These are phyloP conservation scores for Saccharomycopsis fibuligera DNA, from an alignment of 805 yeast genomes.

Conservation along the genomic window DNA sequence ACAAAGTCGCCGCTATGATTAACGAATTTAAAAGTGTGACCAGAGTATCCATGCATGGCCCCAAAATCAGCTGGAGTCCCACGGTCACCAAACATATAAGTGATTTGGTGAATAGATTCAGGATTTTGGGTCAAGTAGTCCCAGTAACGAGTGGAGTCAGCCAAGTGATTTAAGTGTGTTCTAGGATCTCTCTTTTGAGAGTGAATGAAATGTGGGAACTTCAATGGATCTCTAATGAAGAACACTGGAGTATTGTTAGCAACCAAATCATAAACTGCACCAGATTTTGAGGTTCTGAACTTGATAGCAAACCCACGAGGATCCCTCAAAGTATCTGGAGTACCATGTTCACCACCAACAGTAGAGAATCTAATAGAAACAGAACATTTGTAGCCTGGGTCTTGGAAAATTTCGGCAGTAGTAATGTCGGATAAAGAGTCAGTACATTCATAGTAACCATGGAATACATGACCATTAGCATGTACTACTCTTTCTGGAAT, in stretches of 20 bases:
- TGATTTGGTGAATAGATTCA: conserved; percentile 51
- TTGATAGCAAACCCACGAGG: conserved; percentile 83
- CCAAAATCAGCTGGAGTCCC: conserved; percentile 54
- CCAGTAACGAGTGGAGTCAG: conserved; percentile 61
- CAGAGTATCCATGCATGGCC: conserved; percentile 59
- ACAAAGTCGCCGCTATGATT: conserved; percentile 47
- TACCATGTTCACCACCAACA: conserved; percentile 80
- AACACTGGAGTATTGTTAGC: conserved; percentile 72
- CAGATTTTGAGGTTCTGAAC: conserved; percentile 78
- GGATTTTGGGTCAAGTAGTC: conserved; percentile 60
- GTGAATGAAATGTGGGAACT: conserved; percentile 82
- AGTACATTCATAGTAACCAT: conserved; percentile 52
- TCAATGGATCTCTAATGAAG: conserved; percentile 71
- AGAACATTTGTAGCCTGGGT: conserved; percentile 37
- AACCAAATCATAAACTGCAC: conserved; percentile 62
- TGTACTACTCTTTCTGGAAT: conserved; percentile 65
- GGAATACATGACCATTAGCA: conserved; percentile 62
- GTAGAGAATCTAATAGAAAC: conserved; percentile 59
- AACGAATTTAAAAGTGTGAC: conserved; percentile 58
- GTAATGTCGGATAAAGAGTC: conserved; percentile 50
- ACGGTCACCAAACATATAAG: conserved; percentile 53
- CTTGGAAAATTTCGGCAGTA: conserved; percentile 36
- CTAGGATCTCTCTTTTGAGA: conserved; percentile 83
- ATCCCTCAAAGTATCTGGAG: conserved; percentile 80
- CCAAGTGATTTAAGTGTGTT: conserved; percentile 48